A percentile compares a stretch with the other conserved stretches of the same genome.
These are phyloP conservation scores for Coemansia sp. DNA, from an alignment of 192 early-diverging fungal species.

Conservation along the genomic window DNA sequence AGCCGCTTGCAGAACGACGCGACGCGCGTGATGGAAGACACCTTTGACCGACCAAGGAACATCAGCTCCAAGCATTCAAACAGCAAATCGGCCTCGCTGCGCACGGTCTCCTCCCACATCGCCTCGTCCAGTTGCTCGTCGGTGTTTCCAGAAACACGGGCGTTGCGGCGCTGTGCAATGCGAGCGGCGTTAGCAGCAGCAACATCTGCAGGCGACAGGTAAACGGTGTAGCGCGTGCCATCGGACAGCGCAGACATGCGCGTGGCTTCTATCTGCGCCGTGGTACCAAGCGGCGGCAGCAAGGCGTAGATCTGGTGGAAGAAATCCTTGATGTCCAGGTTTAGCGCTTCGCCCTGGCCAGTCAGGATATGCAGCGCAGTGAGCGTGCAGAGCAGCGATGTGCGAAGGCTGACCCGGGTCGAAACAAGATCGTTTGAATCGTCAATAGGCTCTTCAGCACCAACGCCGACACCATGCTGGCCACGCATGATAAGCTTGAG, in stretches of 20 bases:
- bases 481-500: conserved; percentile 79
- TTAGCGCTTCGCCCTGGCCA: conserved; percentile 90
- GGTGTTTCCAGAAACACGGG: neutral
- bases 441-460: conserved; percentile 27
- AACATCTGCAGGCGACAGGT: conserved; percentile 42
- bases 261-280: conserved; percentile 65
- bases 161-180: conserved; percentile 12
- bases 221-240: conserved; percentile 49
- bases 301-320: conserved; percentile 81
- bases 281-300: conserved; percentile 66
- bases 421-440: conserved; percentile 37
- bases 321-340: conserved; percentile 91
- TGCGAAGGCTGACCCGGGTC: conserved; percentile 59
- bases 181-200: conserved; percentile 29
- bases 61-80: conserved; percentile 82
- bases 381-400: conserved; percentile 82
- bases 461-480: conserved; percentile 57
- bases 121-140: conserved; percentile 36
- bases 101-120: conserved; percentile 55
- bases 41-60: conserved; percentile 74
- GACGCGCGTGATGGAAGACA: conserved; percentile 75
- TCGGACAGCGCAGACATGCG: conserved; percentile 46
- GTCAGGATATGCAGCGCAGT: conserved; percentile 86
- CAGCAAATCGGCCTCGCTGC: conserved; percentile 77
- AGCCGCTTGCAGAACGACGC: conserved; percentile 91